Conservation (phyloP, 2,329 filamentous ascomycete genomes). For the Apiospora kogelbergensis region DNA sequence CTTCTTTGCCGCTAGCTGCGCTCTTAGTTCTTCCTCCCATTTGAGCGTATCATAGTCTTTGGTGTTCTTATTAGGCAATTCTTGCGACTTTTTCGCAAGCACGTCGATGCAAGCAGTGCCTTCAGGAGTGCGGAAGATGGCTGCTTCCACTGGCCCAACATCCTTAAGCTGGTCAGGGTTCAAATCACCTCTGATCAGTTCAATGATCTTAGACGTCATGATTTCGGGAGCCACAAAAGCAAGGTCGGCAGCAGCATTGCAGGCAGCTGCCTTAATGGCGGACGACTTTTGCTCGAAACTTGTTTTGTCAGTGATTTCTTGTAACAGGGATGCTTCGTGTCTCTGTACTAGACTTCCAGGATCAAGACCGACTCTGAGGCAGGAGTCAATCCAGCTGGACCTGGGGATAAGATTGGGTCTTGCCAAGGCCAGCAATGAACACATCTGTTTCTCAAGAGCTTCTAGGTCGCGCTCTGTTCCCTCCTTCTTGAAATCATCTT, state of each 20-base stretch:
- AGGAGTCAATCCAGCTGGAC: slow-evolving; percentile 86
- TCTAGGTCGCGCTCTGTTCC: slow-evolving; percentile 45
- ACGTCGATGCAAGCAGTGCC: slow-evolving; percentile 90
- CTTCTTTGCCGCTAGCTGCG: slow-evolving; percentile 89
- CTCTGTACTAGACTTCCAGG: slow-evolving; percentile 74
- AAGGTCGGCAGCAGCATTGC: slow-evolving; percentile 82
- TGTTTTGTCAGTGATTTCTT: slow-evolving; percentile 64
- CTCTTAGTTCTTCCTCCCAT: slow-evolving; percentile 91
- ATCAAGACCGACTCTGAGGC: slow-evolving; percentile 76
- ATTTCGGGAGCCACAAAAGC: slow-evolving; percentile 88
- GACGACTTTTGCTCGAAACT: slow-evolving; percentile 36
- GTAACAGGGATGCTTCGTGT: slow-evolving; percentile 63
- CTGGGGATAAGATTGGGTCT: slow-evolving; percentile 75
- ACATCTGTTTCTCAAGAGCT: slow-evolving; percentile 67
- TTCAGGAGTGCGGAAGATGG: slow-evolving; percentile 88
- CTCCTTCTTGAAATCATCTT: slow-evolving; percentile 47
- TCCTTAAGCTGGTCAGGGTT: slow-evolving; percentile 66
- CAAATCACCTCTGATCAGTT: slow-evolving; percentile 73
- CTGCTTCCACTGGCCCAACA: slow-evolving; percentile 84
- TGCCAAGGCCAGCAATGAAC: slow-evolving; percentile 75
- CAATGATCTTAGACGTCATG: slow-evolving; percentile 74
- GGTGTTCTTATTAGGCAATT: slow-evolving; percentile 78
- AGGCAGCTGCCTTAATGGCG: slow-evolving; percentile 68
- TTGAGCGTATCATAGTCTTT: slow-evolving; percentile 96
- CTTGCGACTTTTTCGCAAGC: slow-evolving; percentile 75